Conservation (phyloP, 2,329 filamentous ascomycete species). For the Monosporascus sp. region DNA sequence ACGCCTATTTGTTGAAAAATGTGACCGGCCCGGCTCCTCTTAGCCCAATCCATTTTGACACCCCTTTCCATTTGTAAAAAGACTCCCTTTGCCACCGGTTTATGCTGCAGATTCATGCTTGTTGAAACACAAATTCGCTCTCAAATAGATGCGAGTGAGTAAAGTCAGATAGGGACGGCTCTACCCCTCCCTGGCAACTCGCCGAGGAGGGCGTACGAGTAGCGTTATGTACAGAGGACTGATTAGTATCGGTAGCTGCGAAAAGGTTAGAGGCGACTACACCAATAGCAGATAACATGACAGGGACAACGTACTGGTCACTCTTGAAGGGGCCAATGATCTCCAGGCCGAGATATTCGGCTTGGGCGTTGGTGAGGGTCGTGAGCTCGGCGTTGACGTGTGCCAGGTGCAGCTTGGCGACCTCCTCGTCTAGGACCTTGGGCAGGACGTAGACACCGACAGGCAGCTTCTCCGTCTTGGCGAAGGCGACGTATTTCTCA, state of each 20-base stretch:
- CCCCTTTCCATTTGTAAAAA: constrained; percentile 18
- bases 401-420: constrained; percentile 84
- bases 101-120: constrained; percentile 29
- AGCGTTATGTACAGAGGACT: constrained; percentile 19
- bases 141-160: constrained; percentile 4
- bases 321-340: constrained; percentile 91
- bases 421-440: constrained; percentile 99
- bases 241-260: constrained; percentile 63
- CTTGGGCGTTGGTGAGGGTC: constrained; percentile 77
- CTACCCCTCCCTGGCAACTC: constrained; percentile 9
- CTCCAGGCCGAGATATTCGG: constrained; percentile 87
- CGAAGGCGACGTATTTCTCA: constrained; percentile 95
- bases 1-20: constrained; percentile 34
- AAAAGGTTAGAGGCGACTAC: constrained; percentile 21
- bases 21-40: constrained; percentile 25
- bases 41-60: constrained; percentile 18
- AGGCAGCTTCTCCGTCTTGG: constrained; percentile 83
- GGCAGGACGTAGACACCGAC: constrained; percentile 93
- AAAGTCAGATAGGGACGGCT: constrained; percentile 5
- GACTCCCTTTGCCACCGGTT: constrained; percentile 16
- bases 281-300: not conserved
- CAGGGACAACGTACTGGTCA: constrained; percentile 63
- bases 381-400: constrained; percentile 95
- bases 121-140: constrained; percentile 21
- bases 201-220: constrained; percentile 2